Evolutionary conservation across 2,329 filamentous ascomycete species (phyloP), one percentile per base, ranked within the genome.

Genomic region (Neurospora sp.): DNA sequence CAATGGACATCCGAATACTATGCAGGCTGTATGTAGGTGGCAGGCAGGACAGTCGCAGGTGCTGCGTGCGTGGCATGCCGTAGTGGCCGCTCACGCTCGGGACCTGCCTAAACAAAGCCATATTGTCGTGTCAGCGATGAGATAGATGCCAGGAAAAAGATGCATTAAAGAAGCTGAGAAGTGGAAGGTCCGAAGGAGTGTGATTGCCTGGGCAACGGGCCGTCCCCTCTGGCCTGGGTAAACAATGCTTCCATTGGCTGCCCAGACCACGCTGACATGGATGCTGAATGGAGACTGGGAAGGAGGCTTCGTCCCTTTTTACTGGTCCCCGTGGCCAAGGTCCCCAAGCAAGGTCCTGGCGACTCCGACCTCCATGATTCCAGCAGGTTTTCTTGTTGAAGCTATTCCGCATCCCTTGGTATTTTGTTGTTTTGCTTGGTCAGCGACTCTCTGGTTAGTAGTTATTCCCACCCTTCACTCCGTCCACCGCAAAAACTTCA

Each of bases 181-280:
- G 11, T 2, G 19, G n/a, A 36, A 36, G 33, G 33, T 8, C 33
- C 7, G 28, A 36, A 46, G 42, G 36, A 46, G 3, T 33, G 43
- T 58, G 66, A 71, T 70, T 68, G 68, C 71, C 62, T 33, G 69
- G 69, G 73, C 72, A 75, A 75, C 73, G 19, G 33, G 23, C 43
- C 43, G 43, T 5, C 28, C 28, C 28, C 28, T 28, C 10, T 52
- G 43, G 43, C 73, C 70, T 71, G 67, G 17, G 73, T 74, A 75
- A 75, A 75, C 72, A 75, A 66, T 42, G 6, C 11, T 38, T 40
- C 39, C 40, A 71, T 73, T 72, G 68, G 69, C 67, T 42, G 19
- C 19, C 15, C 38, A 36, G 43, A 52, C 43, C 43, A 52, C 43
- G 43, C 43, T 36, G 52, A 62, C 52, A 62, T 17, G 52, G 52